Percentiles rank a stretch among this genome's conserved stretches.
Conservation (phyloP, 2,329 filamentous ascomycete species). For the Clonostachys rosea region DNA sequence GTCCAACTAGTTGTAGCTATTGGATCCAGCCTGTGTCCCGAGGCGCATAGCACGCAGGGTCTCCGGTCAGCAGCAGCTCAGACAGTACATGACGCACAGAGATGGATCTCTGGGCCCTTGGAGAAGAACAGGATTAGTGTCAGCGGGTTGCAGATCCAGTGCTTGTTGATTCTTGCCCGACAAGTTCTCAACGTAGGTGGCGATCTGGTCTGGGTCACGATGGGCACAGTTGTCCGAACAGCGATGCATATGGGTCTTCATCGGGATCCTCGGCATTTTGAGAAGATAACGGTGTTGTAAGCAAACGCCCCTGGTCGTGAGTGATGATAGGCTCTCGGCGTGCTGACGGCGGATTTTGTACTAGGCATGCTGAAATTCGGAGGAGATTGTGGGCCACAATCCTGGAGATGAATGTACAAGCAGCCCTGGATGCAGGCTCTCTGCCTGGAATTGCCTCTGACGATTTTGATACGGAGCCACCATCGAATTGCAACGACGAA, state of each 20-base stretch:
- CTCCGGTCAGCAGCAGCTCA: slow-evolving; percentile 13
- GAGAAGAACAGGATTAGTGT: slow-evolving; percentile 24
- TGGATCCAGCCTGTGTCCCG: slow-evolving; percentile 25
- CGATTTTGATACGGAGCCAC: slow-evolving; percentile 30
- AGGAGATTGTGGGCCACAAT: slow-evolving; percentile 37
- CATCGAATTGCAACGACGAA: slow-evolving; percentile 26
- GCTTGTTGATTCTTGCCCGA: slow-evolving; percentile 28
- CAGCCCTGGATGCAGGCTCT: slow-evolving; percentile 29
- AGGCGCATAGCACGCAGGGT: slow-evolving; percentile 10
- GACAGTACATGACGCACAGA: slow-evolving; percentile 33
- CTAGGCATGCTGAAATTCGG: slow-evolving; percentile 22
- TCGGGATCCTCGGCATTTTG: slow-evolving; percentile 31
- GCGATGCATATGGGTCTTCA: slow-evolving; percentile 39
- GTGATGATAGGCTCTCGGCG: too few species aligned
- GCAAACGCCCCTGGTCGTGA: too few species aligned
- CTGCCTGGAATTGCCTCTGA: slow-evolving; percentile 28
- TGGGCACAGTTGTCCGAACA: slow-evolving; percentile 29
- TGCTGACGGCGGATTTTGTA: too few species aligned
- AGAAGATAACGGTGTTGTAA: slow-evolving; percentile 23
- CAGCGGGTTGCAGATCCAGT: slow-evolving; percentile 30
- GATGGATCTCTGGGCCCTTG: slow-evolving; percentile 32
- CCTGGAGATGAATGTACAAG: slow-evolving; percentile 29
- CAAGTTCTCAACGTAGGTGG: slow-evolving; percentile 33
- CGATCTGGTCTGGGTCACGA: slow-evolving; percentile 33
- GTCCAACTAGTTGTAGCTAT: slow-evolving; percentile 32